Percentiles rank a stretch among this genome's conserved stretches.
These are phyloP conservation scores for Epichloe festucae DNA, from an alignment of 2,329 filamentous ascomycete species.

Conservation along the genomic window DNA sequence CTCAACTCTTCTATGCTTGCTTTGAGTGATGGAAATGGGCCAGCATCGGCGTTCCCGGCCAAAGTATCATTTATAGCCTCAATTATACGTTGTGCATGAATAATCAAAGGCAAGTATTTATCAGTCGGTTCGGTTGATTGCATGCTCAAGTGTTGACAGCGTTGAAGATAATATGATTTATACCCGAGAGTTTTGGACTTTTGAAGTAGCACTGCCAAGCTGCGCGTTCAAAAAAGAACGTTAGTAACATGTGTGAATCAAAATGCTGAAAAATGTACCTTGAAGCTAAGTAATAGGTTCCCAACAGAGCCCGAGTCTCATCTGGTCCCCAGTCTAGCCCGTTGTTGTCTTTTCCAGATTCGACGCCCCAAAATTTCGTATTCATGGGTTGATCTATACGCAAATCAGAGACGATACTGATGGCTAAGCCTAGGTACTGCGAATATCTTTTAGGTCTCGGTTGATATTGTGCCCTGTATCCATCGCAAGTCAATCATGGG, in stretches of 20 bases:
- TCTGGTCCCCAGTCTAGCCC: conserved; percentile 12
- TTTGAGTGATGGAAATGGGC: conserved; percentile 10
- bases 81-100: conserved; percentile 17
- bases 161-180: conserved; percentile 16
- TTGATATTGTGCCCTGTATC: conserved; percentile 19
- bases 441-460: conserved; percentile 15
- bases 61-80: conserved; percentile 19
- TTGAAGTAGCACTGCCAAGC: conserved; percentile 19
- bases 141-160: conserved; percentile 11
- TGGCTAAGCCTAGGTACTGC: conserved; percentile 18
- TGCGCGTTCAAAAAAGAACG: neutral
- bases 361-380: conserved; percentile 16
- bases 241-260: neutral
- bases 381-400: conserved; percentile 17
- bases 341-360: conserved; percentile 8
- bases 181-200: conserved; percentile 18
- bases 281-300: conserved; percentile 20
- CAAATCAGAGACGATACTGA: conserved; percentile 19
- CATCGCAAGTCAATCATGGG: neutral
- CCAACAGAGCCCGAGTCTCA: conserved; percentile 18
- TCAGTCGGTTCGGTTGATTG: conserved; percentile 10
- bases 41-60: neutral
- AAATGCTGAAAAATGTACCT: conserved; percentile 10
- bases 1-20: conserved; percentile 6
- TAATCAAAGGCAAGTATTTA: conserved; percentile 17